A percentile compares a stretch with the other conserved stretches of the same genome.
phyloP scores from a whole-genome alignment of 2,329 filamentous ascomycete genomes.

The Claviceps paspali region DNA sequence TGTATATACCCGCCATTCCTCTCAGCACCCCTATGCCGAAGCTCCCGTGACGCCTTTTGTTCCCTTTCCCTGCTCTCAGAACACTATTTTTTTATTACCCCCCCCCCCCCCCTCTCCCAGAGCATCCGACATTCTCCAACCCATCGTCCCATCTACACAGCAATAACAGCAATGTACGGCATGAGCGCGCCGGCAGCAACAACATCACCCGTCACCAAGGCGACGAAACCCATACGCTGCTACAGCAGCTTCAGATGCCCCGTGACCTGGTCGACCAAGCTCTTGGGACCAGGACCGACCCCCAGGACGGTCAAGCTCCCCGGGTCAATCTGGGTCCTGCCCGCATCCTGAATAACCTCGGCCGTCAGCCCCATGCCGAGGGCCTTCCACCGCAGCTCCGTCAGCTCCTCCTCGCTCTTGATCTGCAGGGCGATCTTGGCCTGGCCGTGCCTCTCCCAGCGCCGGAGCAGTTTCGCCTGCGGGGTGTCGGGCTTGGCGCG shows the following conservation, averaged over 20 bases:
- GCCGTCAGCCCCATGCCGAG: constrained; percentile 73
- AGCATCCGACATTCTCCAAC: too few species aligned
- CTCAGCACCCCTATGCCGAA: too few species aligned
- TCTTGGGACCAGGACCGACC: constrained; percentile 67
- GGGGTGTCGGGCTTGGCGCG: constrained; percentile 37
- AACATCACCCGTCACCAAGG: too few species aligned
- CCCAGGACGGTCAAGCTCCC: constrained; percentile 88
- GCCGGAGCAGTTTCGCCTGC: constrained; percentile 50
- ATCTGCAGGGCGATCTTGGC: constrained; percentile 87
- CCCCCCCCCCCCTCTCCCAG: too few species aligned
- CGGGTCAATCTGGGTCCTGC: constrained; percentile 86
- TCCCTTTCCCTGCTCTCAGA: too few species aligned
- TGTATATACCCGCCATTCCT: too few species aligned
- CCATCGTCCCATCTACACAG: too few species aligned
- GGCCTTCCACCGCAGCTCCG: constrained; percentile 60
- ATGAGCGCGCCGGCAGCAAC: too few species aligned
- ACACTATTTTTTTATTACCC: too few species aligned
- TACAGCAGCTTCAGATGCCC: constrained; percentile 72
- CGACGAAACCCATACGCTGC: too few species aligned
- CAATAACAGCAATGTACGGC: too few species aligned
- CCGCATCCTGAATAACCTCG: constrained; percentile 87
- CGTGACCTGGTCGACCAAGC: constrained; percentile 73
- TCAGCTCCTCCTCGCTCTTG: constrained; percentile 71
- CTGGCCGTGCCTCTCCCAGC: constrained; percentile 79
- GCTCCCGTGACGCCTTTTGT: too few species aligned